Evolutionary conservation across 129 eudicot genomes (phyloP).

Genomic region (Helichrysum umbraculigerum): DNA sequence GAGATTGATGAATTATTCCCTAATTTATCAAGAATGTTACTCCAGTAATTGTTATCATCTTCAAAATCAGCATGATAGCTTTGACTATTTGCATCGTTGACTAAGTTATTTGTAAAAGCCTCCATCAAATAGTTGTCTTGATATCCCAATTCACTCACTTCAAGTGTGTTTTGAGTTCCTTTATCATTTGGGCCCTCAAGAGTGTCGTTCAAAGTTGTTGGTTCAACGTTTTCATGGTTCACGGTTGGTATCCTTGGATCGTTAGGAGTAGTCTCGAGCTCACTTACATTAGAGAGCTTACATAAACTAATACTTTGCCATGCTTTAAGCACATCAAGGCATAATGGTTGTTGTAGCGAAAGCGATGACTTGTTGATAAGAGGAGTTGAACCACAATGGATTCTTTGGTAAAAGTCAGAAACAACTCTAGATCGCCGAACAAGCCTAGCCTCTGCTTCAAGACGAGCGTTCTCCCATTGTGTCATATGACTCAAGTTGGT

Average conservation of each 20-base stretch:
- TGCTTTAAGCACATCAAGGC: constrained; percentile 40
- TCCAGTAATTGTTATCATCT: constrained; percentile 48
- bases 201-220: not conserved
- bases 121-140: constrained; percentile 34
- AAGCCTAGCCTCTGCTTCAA: constrained; percentile 65
- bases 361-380: constrained; percentile 13
- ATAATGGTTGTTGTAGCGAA: constrained; percentile 13
- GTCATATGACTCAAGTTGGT: constrained; percentile 58
- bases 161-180: constrained; percentile 17
- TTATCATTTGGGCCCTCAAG: constrained; percentile 11
- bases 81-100: not conserved
- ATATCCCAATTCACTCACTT: constrained; percentile 12
- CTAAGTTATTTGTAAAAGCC: constrained; percentile 17
- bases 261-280: constrained; percentile 8
- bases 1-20: constrained; percentile 33
- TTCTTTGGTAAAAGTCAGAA: constrained; percentile 27
- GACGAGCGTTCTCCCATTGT: constrained; percentile 68
- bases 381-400: constrained; percentile 11
- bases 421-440: constrained; percentile 31
- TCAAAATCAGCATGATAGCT: constrained; percentile 23
- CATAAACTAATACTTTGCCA: constrained; percentile 38
- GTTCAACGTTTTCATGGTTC: constrained; percentile 20
- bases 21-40: constrained; percentile 39
- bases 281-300: constrained; percentile 12
- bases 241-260: not conserved